Evolutionary conservation across 306 rosid species (phyloP), one percentile per base, ranked within the genome.

Genomic region (Macrotyloma uniflorum): DNA sequence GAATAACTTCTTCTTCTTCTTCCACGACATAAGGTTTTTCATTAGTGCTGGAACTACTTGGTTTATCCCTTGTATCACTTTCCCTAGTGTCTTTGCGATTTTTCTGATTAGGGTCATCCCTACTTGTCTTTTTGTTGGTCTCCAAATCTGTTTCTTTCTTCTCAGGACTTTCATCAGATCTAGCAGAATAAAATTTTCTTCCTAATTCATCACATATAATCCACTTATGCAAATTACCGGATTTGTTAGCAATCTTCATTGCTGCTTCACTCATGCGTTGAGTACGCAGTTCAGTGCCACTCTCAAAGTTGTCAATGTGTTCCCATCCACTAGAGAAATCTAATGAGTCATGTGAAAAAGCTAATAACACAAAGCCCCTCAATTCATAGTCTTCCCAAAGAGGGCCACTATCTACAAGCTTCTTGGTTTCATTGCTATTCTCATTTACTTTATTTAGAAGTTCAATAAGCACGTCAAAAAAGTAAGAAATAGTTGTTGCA

Each of bases 341-440:
- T n/a, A 63, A 63, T 18, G 47, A 63, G 26, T 15, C 5, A 33
- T 63, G 69, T 33, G 69, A 63, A 63, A 10, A 33, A 18, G 8
- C 26, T 63, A 63, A 12, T 33, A 7, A 63, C 36, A 63, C 47
- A 35, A 63, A 63, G 24, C 69, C 69, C 28, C 69, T 63, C 47
- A 63, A 63, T 26, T 63, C 69, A 33, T 63, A 10, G 69, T 63
- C 69, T 35, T 63, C 69, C 69, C 69, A 63, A 10, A 63, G 69
- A 33, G 69, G 69, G 28, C 47, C 18, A 35, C 47, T n/a, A n/a
- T 22, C 69, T n/a, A 63, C 69, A 35, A 63, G 69, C 47, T 33
- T 63, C 47, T 10, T 63, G n/a, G 26, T 18, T 63, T 63, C 69
- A 47, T 63, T 63, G 16, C 28, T 63, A 33, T 35, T 63, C 47